Evolutionary conservation across 768 basidiomycete species (phyloP).

Genomic region (Pleurotus eryngii): DNA sequence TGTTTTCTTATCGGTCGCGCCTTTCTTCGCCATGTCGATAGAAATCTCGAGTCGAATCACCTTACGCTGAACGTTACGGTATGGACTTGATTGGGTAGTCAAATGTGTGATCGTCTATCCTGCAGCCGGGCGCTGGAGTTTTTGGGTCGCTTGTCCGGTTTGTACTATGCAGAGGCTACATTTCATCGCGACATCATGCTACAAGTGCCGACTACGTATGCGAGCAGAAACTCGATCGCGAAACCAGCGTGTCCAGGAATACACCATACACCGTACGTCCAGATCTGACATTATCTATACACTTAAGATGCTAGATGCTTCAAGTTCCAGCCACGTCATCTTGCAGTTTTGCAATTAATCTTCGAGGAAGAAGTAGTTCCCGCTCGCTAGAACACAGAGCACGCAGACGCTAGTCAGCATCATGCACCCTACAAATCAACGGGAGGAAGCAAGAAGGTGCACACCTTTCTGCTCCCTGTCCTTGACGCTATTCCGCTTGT

Average conservation of each 20-base stretch:
- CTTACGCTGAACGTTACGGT: neutral
- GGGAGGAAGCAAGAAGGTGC: neutral
- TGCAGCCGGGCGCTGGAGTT: too few species aligned
- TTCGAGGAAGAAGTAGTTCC: slow-evolving; percentile 93
- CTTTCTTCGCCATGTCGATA: slow-evolving; percentile 34
- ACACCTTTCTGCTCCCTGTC: slow-evolving; percentile 81
- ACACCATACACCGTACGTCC: neutral
- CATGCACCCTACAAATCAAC: too few species aligned
- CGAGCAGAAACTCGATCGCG: too few species aligned
- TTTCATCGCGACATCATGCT: too few species aligned
- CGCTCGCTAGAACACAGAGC: slow-evolving; percentile 46
- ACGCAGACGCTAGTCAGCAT: too few species aligned
- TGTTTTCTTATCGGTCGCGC: slow-evolving; percentile 27
- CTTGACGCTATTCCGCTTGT: slow-evolving; percentile 82
- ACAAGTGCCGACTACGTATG: too few species aligned
- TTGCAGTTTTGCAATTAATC: slow-evolving; percentile 38
- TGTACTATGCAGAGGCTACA: too few species aligned
- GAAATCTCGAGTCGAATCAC: neutral
- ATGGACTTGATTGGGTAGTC: too few species aligned
- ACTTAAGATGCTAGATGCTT: too few species aligned
- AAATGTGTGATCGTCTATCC: slow-evolving; percentile 11
- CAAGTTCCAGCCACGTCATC: too few species aligned
- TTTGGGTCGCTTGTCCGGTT: too few species aligned
- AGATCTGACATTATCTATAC: neutral
- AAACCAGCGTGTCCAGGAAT: neutral